Conservation (phyloP, 1,284 basidiomycete genomes). For the Bondarzewia mesenterica region DNA sequence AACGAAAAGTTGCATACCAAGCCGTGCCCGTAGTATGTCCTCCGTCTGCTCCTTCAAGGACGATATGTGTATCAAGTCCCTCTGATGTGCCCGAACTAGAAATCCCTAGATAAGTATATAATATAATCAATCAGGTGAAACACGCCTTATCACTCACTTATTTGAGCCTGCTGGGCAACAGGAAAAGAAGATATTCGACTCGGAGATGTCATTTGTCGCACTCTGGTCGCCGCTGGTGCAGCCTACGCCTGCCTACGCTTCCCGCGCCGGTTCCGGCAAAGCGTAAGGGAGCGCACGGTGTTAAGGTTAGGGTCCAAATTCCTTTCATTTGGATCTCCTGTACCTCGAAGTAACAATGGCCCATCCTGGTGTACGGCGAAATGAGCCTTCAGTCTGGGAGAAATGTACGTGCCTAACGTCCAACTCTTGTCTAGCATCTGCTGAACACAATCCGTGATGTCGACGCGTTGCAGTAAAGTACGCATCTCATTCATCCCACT, state of each 20-base stretch:
- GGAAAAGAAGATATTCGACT: slow-evolving; percentile 37
- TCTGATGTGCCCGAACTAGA: slow-evolving; percentile 78
- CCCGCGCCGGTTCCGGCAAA: too few relatives aligned
- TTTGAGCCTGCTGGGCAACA: slow-evolving; percentile 76
- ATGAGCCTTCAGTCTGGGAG: slow-evolving; percentile 61
- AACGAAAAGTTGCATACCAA: slow-evolving; percentile 43
- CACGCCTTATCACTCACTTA: slow-evolving; percentile 45
- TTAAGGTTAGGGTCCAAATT: slow-evolving; percentile 4
- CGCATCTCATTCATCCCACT: slow-evolving; percentile 5
- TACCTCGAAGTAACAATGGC: slow-evolving; percentile 9
- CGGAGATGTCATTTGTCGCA: background rate
- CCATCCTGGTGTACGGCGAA: slow-evolving; percentile 29
- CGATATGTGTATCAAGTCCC: slow-evolving; percentile 74
- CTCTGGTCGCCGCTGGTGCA: background rate
- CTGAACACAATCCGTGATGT: background rate
- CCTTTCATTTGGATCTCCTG: background rate
- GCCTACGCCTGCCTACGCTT: too few relatives aligned
- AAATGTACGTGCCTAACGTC: slow-evolving; percentile 48
- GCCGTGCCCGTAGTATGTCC: slow-evolving; percentile 65
- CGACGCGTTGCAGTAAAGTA: slow-evolving; percentile 22
- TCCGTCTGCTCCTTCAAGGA: slow-evolving; percentile 73
- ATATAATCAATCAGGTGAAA: too few relatives aligned
- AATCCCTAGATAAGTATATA: too few relatives aligned
- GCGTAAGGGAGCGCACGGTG: background rate
- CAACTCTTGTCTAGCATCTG: background rate